Evolutionary conservation across 345 rosid species (phyloP), one percentile per base, ranked within the genome.

Genomic region (Camelina neglecta): DNA sequence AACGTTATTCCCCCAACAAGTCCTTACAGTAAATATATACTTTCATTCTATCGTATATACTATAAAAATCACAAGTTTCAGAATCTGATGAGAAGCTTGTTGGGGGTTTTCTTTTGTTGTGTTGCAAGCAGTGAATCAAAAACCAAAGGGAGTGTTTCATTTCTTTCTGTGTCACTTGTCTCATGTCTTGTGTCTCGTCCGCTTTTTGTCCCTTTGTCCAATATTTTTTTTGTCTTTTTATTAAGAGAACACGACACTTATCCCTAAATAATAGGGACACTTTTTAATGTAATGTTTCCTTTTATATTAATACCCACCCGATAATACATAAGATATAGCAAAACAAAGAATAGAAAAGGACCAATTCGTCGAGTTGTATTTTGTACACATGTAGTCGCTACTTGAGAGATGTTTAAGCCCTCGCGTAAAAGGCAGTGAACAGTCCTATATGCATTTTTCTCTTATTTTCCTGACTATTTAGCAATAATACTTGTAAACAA

Each of bases 121-220:
- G 48, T 72, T 72, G 68, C 67, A 38, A 73, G 57, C 57, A 64
- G 29, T 73, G 47, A 73, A 53, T 63, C 69, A 64, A 64, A 54
- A 42, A 2, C 23, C 29, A 53, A 62, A 4, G n/a, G 39, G 55
- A 8, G n/a, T 54, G 56, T 38, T 60, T 72, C 63, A 73, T 42
- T 42, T 58, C 45, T 63, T 63, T 63, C 11, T 39, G 41, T 61
- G 44, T 41, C 62, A 20, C 41, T 21, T 60, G 65, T 48, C 36
- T 21, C 21, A 18, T 15, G 45, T 18, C 23, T 62, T 42, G 35
- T n/a, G 69, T 73, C 71, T 54, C 71, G 44, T 44, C 20, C 15
- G 2, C 2, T 1, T 64, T 64, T 44, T 73, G 71, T 64, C 77
- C 38, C 6, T 44, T 55, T 64, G 71, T 29, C 8, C 77, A 54